phyloP scores from a whole-genome alignment of 805 yeast species.

The Aciculoconidium aculeatum region DNA sequence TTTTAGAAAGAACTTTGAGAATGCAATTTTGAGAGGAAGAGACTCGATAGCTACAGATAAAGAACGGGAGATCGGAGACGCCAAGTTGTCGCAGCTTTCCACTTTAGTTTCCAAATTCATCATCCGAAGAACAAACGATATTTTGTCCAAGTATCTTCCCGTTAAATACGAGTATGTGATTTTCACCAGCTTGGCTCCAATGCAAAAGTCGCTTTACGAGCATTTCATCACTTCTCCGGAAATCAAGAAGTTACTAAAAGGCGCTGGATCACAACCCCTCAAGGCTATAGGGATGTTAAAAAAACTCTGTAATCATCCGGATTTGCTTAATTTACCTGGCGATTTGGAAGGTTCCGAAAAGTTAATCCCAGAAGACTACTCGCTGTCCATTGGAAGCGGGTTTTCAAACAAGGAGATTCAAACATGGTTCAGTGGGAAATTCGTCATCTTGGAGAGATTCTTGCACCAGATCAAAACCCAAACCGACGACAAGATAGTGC shows the following conservation, averaged over 20 bases:
- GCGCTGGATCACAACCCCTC: conserved; percentile 74
- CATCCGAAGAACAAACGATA: conserved; percentile 92
- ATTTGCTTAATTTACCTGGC: conserved; percentile 64
- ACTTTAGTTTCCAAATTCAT: conserved; percentile 81
- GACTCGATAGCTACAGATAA: conserved; percentile 85
- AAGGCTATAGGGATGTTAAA: conserved; percentile 86
- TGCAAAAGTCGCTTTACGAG: conserved; percentile 67
- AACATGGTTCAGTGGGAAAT: conserved; percentile 82
- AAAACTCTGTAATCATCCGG: conserved; percentile 93
- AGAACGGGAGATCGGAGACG: conserved; percentile 65
- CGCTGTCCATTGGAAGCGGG: conserved; percentile 42
- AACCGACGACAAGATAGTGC: conserved; percentile 90
- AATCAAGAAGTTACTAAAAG: conserved; percentile 58
- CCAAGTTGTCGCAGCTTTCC: conserved; percentile 63
- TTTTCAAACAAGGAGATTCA: conserved; percentile 68
- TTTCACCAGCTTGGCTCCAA: conserved; percentile 76
- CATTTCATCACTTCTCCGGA: conserved; percentile 78
- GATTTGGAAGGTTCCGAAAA: conserved; percentile 68
- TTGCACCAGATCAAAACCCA: conserved; percentile 67
- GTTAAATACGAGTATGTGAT: conserved; percentile 95
- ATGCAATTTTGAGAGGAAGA: conserved; percentile 74
- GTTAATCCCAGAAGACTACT: conserved; percentile 72
- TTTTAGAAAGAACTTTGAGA: conserved; percentile 80
- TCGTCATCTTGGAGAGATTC: conserved; percentile 78
- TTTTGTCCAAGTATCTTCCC: conserved; percentile 87